Percentiles rank a stretch among this genome's conserved stretches.
phyloP scores from a whole-genome alignment of 345 rosid species.

The Triadica sebifera region DNA sequence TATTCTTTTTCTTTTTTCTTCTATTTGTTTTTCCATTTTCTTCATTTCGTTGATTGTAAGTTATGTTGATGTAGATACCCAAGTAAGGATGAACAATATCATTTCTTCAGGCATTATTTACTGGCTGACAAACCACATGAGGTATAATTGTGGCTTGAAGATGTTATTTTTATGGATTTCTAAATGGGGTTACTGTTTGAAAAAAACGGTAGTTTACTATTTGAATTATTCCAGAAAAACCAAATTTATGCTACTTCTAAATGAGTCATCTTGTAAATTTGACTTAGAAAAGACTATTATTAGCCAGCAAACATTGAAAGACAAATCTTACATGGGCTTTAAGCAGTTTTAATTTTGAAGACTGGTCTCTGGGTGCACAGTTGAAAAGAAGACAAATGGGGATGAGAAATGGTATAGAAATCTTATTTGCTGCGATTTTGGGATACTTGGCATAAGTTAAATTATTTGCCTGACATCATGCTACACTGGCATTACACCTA shows the following conservation, averaged over 20 bases:
- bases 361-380: neutral
- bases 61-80: slow-evolving; percentile 59
- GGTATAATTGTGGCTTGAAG: slow-evolving; percentile 35
- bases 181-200: neutral
- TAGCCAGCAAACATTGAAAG: neutral
- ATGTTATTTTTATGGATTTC: neutral
- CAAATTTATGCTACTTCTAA: neutral
- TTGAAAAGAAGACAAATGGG: neutral
- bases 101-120: slow-evolving; percentile 85
- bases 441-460: neutral
- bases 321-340: neutral
- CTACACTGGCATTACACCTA: neutral
- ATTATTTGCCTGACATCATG: neutral
- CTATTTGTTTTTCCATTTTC: neutral
- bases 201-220: too few species aligned
- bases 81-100: slow-evolving; percentile 71
- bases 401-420: neutral
- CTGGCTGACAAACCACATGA: slow-evolving; percentile 63
- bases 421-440: neutral
- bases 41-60: slow-evolving; percentile 17
- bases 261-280: neutral
- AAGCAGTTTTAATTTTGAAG: neutral
- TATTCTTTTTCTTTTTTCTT: slow-evolving; percentile 9
- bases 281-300: neutral
- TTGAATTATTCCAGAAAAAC: neutral